These are phyloP conservation scores for Camellia lanceoleosa DNA, from an alignment of 148 eudicot genomes.

Conservation along the genomic window DNA sequence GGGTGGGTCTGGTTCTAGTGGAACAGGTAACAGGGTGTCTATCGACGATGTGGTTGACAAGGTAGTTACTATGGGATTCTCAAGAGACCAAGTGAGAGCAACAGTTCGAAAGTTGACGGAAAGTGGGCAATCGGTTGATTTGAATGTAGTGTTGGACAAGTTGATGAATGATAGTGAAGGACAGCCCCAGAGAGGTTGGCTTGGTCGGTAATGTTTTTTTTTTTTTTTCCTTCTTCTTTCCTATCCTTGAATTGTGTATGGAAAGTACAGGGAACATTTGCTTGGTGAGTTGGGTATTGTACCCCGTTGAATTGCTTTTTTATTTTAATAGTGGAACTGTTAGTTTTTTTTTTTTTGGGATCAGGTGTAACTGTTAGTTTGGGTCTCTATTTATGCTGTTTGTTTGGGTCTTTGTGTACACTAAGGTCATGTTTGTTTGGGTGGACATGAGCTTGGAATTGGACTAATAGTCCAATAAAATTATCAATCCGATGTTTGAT, in stretches of 20 bases:
- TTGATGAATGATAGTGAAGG: constrained; percentile 82
- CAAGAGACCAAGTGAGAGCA: constrained; percentile 83
- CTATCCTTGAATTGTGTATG: constrained; percentile 15
- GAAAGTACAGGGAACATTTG: not conserved
- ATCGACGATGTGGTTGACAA: constrained; percentile 86
- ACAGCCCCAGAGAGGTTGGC: constrained; percentile 63
- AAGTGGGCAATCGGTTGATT: constrained; percentile 81
- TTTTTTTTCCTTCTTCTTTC: no score
- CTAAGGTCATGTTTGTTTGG: no score
- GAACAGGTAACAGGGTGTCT: constrained; percentile 75
- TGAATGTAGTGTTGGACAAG: constrained; percentile 86
- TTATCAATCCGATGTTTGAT: no score
- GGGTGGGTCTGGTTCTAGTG: constrained; percentile 56
- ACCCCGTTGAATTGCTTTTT: constrained; percentile 11
- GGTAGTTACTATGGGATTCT: constrained; percentile 82
- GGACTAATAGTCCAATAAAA: no score
- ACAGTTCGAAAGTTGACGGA: constrained; percentile 81
- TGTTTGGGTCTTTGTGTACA: no score
- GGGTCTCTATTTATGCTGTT: no score
- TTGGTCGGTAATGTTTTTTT: constrained; percentile 46
- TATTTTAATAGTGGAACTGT: not conserved
- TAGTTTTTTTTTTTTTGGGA: no score
- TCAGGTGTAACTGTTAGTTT: no score
- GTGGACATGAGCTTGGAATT: no score
- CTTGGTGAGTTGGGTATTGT: not conserved